Evolutionary conservation across 495 filamentous ascomycete species (phyloP), one percentile per base, ranked within the genome.

Genomic region (Penicillium manginii): DNA sequence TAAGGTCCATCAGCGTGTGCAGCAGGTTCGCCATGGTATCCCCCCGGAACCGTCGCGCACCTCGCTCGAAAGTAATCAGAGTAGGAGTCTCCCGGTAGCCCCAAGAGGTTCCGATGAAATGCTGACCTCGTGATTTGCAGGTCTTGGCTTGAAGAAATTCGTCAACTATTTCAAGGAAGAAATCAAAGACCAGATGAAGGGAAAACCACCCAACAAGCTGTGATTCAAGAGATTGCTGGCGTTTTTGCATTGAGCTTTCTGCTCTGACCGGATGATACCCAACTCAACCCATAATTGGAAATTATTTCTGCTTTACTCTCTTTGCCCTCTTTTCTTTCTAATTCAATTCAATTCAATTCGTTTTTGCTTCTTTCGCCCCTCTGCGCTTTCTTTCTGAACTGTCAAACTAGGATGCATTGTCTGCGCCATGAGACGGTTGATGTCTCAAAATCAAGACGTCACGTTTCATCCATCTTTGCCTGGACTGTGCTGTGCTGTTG

Each of bases 41-140:
- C 83, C 86, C 59, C 77, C 79, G n/a, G 78, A 83, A 53, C 80
- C 84, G 58, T 78, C 83, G 35, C 82, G 83, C 35, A 85, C 83
- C 14, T 78, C 80, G 18, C 74, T 83, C 42, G 79, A 86, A 26
- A 67, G 66, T 26, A 21, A 26, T 9, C 66, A 69, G 42, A 73
- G 86, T 88, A 70, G 60, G 60, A n/a, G 26, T 8, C 26, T 8
- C 26, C 6, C 26, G 9, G 26, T 29, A 8, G 26, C 12, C 40
- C 35, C 61, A 35, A 7, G n/a, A 8, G 32, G 5, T 15, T 9
- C n/a, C 21, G 22, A 33, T 50, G 14, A 12, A 23, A 40, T 35
- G 14, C 50, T 22, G 17, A 43, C 40, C 21, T 47, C 6, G 45
- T 26, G 19, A 23, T n/a, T 47, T 26, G 21, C n/a, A 47, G 45